Conservation (phyloP, 2,329 filamentous ascomycete species). For the Geosmithia flava region DNA sequence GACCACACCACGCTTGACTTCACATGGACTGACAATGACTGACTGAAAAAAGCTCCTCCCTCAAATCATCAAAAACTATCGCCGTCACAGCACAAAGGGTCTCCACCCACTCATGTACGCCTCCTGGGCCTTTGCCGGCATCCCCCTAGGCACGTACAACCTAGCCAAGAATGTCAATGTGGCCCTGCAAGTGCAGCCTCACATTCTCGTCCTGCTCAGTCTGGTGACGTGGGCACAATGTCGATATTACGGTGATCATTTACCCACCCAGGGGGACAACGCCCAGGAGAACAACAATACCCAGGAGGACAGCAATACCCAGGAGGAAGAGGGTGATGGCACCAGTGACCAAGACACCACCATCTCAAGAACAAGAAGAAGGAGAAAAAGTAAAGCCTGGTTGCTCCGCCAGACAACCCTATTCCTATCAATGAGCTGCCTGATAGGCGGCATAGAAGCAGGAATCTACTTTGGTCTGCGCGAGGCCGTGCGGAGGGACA, state of each 20-base stretch:
- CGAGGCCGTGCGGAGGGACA: constrained; percentile 24
- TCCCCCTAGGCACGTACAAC: constrained; percentile 12
- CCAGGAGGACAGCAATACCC: no score
- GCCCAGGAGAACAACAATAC: no score
- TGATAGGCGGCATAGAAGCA: constrained; percentile 48
- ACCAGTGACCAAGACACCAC: no score
- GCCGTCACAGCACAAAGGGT: constrained; percentile 5
- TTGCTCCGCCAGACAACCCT: constrained; percentile 14
- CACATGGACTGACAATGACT: background rate
- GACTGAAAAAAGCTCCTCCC: no score
- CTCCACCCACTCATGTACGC: constrained; percentile 6
- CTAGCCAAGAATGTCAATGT: constrained; percentile 15
- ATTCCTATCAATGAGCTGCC: constrained; percentile 33
- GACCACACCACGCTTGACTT: background rate
- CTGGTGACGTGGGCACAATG: constrained; percentile 17
- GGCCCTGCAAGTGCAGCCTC: constrained; percentile 16
- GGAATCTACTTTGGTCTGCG: constrained; percentile 45
- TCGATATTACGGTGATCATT: constrained; percentile 13
- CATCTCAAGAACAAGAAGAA: no score
- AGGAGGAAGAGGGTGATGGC: no score
- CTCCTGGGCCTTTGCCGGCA: constrained; percentile 8
- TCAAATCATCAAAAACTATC: constrained; percentile 8
- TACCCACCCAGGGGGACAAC: no score
- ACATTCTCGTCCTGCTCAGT: constrained; percentile 17
- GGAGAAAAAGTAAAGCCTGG: no score